Base-by-base conservation (phyloP, 805 yeast species). In the Teunomyces stri region DNA sequence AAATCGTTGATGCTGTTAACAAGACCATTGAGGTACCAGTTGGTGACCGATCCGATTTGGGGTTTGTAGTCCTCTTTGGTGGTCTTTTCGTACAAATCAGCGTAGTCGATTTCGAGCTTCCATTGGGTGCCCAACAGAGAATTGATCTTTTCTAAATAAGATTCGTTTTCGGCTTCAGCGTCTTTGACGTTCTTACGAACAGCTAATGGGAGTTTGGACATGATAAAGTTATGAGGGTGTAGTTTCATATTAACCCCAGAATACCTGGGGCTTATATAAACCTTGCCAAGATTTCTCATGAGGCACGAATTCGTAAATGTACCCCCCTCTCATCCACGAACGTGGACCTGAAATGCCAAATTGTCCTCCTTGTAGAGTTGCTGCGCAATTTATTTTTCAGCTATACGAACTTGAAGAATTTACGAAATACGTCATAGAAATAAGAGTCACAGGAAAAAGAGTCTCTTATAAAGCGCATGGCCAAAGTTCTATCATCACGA, bases 181-280 rank as follows among this genome's bases (percentile, higher is more conserved):
- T 50, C 52, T 33, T 48, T 52, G 37, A 50, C 41, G 37, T 50
- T 42, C 27, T 50, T 52, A 16, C 47, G 45, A 6, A 49, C 46
- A 9, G 35, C 34, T 40, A 48, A 50, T 31, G 53, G 53, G 10
- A 50, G 18, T 36, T 52, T 47, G 16, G 51, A 50, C 55, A 52
- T 52, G 25, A 10, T 21, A 7, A n/a, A 10, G 20, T 5, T 31
- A 6, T 13, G 6, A 31, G 34, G 6, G 7, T 13, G 18, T 13
- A 31, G 34, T 31, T 13, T 3, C 15, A 6, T 7, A 6, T 9
- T 9, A 13, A 10, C 15, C 34, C 10, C 6, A 21, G 7, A 21
- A 6, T 21, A 21, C 5, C 25, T 4, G 25, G 1, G 25, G 7
- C 25, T 21, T 25, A 25, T 25, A 25, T 25, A 25, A 3, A 7